Conservation (phyloP, 2,329 filamentous ascomycete species). For the Diaporthe humulicola region DNA sequence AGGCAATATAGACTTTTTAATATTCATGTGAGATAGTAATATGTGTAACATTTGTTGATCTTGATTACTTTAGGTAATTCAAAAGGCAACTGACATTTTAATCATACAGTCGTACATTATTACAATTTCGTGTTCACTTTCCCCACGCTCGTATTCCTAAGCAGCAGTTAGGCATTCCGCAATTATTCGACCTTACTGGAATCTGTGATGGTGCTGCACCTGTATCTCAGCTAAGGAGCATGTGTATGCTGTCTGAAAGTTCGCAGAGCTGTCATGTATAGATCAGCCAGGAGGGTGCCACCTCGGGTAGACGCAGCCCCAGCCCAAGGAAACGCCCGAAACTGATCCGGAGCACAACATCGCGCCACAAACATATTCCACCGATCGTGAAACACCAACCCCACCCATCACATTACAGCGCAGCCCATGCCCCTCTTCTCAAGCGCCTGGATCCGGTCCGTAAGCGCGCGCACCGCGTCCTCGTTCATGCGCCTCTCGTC, state of each 20-base stretch:
- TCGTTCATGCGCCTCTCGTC: slow-evolving; percentile 48
- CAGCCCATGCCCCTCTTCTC: slow-evolving; percentile 43
- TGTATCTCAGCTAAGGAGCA: no score
- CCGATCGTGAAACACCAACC: neutral
- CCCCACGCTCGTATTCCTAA: no score
- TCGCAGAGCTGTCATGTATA: neutral
- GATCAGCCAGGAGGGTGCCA: neutral
- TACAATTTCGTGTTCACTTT: no score
- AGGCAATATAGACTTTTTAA: no score
- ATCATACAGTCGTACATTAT: no score
- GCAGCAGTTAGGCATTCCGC: no score
- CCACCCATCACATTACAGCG: slow-evolving; percentile 44
- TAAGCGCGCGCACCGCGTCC: slow-evolving; percentile 43
- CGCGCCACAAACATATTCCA: neutral
- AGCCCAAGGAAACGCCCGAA: neutral
- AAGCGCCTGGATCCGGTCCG: slow-evolving; percentile 44
- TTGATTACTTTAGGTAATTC: no score
- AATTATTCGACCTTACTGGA: no score
- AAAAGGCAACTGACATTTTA: no score
- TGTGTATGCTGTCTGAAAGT: neutral
- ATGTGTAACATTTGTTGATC: no score
- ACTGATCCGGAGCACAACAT: neutral
- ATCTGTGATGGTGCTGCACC: no score
- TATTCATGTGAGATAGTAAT: no score
- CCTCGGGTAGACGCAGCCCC: neutral